Conservation (phyloP, 129 eudicot species). For the Artemisia argyi region DNA sequence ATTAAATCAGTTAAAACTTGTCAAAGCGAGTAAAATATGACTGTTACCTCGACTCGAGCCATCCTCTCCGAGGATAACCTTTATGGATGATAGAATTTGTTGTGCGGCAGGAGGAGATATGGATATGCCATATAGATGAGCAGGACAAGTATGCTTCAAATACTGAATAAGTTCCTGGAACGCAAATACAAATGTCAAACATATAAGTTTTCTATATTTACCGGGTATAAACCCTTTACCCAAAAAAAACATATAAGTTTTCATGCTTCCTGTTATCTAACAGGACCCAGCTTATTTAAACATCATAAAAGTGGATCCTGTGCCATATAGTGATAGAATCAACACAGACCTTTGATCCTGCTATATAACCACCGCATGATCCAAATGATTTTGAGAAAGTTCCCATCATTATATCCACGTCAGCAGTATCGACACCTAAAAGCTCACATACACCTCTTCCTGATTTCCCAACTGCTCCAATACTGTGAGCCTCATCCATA, state of each 20-base stretch:
- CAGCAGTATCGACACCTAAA: conserved; percentile 90
- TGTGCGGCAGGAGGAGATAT: conserved; percentile 98
- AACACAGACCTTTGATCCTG: conserved; percentile 68
- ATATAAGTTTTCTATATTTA: not conserved
- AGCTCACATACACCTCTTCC: conserved; percentile 99
- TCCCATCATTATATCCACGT: conserved; percentile 98
- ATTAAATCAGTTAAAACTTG: no score
- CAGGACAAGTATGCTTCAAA: conserved; percentile 81
- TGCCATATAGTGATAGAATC: not conserved
- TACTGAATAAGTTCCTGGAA: conserved; percentile 85
- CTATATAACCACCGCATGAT: conserved; percentile 98
- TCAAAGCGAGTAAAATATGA: not conserved
- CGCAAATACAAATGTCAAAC: not conserved
- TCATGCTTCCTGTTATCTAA: not conserved
- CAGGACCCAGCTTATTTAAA: not conserved
- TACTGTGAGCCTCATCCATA: conserved; percentile 98
- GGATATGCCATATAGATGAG: conserved; percentile 90
- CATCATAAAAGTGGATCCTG: no score
- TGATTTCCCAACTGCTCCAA: conserved; percentile 91
- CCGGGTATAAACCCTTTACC: no score
- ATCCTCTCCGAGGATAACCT: conserved; percentile 92
- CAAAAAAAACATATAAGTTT: not conserved
- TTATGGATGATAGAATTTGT: conserved; percentile 84
- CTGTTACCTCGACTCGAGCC: conserved; percentile 88
- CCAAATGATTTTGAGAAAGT: conserved; percentile 96